Percentiles rank a stretch among this genome's conserved stretches.
phyloP scores from a whole-genome alignment of 2,329 filamentous ascomycete species.

The Trichophaea hybrida region DNA sequence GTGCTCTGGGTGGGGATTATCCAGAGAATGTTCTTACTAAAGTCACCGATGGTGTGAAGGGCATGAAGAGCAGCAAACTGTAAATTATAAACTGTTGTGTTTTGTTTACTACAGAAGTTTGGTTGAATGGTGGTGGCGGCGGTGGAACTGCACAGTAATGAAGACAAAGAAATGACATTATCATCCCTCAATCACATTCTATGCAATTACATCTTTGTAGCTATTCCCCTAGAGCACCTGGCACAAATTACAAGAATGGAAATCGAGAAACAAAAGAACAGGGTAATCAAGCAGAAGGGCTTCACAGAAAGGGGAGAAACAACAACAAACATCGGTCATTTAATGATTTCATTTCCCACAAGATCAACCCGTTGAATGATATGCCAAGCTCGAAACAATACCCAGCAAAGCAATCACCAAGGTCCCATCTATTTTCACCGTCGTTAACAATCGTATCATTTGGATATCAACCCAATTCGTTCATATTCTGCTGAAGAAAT shows the following conservation, averaged over 20 bases:
- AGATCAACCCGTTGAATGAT: background rate
- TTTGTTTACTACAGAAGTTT: too few species aligned
- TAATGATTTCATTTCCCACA: background rate
- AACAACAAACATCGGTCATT: background rate
- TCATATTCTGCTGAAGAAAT: slow-evolving; percentile 26
- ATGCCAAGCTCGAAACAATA: background rate
- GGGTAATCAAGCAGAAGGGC: background rate
- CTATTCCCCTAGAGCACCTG: background rate
- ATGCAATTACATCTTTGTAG: slow-evolving; percentile 1
- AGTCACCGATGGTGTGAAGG: slow-evolving; percentile 15
- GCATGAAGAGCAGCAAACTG: slow-evolving; percentile 17
- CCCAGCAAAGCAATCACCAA: background rate
- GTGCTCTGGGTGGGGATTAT: slow-evolving; percentile 7
- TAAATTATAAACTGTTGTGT: background rate
- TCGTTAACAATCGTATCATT: slow-evolving; percentile 19
- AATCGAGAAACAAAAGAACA: background rate
- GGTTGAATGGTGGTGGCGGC: background rate
- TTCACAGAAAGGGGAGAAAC: background rate
- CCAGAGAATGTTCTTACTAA: slow-evolving; percentile 10
- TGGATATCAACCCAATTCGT: slow-evolving; percentile 5
- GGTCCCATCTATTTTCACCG: slow-evolving; percentile 19
- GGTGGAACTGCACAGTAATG: background rate
- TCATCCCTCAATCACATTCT: background rate
- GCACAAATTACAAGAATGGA: background rate
- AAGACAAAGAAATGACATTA: background rate